Conservation (phyloP, 2,329 filamentous ascomycete species). For the Berkeleyomyces rouxiae region DNA sequence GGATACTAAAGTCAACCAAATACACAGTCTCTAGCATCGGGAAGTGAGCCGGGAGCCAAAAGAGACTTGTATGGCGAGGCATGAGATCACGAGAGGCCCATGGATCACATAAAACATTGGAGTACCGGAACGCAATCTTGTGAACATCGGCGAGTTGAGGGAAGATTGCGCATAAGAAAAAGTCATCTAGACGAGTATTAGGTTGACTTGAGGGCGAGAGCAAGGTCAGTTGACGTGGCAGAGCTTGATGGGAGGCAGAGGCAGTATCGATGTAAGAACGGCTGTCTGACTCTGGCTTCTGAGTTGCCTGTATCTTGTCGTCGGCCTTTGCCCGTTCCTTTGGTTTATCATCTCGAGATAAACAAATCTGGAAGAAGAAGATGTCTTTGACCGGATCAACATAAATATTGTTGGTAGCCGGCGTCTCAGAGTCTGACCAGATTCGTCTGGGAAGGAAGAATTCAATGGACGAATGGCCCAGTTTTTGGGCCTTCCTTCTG, state of each 20-base stretch:
- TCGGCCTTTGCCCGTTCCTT: background rate
- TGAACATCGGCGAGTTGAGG: background rate
- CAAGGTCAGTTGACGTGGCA: background rate
- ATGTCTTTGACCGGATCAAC: background rate
- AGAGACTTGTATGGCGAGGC: background rate
- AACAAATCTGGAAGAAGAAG: background rate
- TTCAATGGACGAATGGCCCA: background rate
- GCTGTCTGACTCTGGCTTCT: background rate
- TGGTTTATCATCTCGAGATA: background rate
- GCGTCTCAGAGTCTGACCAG: background rate
- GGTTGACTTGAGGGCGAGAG: background rate
- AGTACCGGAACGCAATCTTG: background rate
- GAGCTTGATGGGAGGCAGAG: background rate
- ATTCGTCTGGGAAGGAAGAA: background rate
- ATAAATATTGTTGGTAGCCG: background rate
- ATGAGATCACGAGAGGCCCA: conserved; percentile 1
- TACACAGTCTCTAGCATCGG: background rate
- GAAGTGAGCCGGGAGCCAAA: background rate
- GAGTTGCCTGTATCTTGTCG: background rate
- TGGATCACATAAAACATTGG: background rate
- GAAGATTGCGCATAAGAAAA: background rate
- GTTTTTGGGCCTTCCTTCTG: background rate
- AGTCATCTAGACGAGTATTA: background rate
- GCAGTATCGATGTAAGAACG: background rate
- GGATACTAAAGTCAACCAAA: background rate